Percentiles rank a stretch among this genome's conserved stretches.
These are phyloP conservation scores for Actinomucor elegans DNA, from an alignment of 371 early-diverging fungal species.

Conservation along the genomic window DNA sequence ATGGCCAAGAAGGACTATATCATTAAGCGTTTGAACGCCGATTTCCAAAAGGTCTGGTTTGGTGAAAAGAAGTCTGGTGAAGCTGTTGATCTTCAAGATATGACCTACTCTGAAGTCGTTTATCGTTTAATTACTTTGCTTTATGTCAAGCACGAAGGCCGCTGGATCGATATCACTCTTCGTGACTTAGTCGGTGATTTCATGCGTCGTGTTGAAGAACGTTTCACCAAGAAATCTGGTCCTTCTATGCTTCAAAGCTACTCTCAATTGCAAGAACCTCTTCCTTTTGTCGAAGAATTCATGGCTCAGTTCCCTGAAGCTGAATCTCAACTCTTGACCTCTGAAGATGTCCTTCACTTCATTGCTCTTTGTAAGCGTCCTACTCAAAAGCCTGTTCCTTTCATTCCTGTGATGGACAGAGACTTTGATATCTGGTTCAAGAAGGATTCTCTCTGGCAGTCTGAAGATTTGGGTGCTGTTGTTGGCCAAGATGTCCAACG, in stretches of 20 bases:
- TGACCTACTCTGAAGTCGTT: constrained; percentile 93
- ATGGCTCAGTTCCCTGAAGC: constrained; percentile 81
- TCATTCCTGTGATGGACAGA: constrained; percentile 90
- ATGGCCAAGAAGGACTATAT: constrained; percentile 90
- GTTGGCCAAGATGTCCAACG: constrained; percentile 89
- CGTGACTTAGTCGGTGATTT: constrained; percentile 88
- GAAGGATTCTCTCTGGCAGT: constrained; percentile 97
- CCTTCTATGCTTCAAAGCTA: constrained; percentile 73
- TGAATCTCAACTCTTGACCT: constrained; percentile 75
- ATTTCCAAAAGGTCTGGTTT: constrained; percentile 96
- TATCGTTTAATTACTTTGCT: constrained; percentile 82
- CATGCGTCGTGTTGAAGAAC: constrained; percentile 88
- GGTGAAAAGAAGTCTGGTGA: constrained; percentile 82
- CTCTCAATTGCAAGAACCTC: constrained; percentile 70
- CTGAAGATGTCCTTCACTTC: constrained; percentile 93
- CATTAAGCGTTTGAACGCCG: constrained; percentile 87
- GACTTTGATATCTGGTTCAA: constrained; percentile 94
- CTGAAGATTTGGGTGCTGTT: constrained; percentile 90
- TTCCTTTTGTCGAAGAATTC: constrained; percentile 69
- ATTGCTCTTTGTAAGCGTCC: constrained; percentile 79
- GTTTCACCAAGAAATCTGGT: constrained; percentile 68
- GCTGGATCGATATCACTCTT: constrained; percentile 88
- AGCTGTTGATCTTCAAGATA: constrained; percentile 80
- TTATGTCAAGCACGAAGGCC: constrained; percentile 75
- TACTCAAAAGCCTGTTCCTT: constrained; percentile 90